A percentile compares a stretch with the other conserved stretches of the same genome.
phyloP scores from a whole-genome alignment of 1,284 basidiomycete genomes.

The Leccinum fuscescens region DNA sequence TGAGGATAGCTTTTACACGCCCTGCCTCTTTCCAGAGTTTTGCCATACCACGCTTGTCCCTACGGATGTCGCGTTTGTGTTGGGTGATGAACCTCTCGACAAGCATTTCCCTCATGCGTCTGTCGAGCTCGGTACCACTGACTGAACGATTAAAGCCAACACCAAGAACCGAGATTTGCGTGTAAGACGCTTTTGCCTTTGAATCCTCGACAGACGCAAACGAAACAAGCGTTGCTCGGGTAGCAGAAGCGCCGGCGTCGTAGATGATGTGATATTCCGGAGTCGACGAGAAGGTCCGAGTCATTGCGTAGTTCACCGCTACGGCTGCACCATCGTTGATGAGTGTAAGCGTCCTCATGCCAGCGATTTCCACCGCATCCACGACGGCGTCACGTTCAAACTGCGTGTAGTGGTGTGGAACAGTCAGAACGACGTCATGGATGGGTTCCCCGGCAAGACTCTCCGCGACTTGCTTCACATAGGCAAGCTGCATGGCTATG shows the following conservation, averaged over 20 bases:
- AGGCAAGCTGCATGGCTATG: constrained; percentile 91
- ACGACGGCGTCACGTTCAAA: constrained; percentile 85
- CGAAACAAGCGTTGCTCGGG: constrained; percentile 83
- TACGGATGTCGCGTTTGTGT: constrained; percentile 60
- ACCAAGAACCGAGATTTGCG: constrained; percentile 74
- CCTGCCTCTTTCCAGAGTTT: constrained; percentile 93
- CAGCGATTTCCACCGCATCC: constrained; percentile 90
- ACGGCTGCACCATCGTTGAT: constrained; percentile 93
- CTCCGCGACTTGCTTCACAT: constrained; percentile 88
- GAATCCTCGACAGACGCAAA: constrained; percentile 61
- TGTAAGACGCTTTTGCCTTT: constrained; percentile 55
- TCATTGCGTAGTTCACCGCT: constrained; percentile 96
- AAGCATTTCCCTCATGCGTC: constrained; percentile 81
- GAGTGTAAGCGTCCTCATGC: constrained; percentile 79
- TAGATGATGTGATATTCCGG: constrained; percentile 91
- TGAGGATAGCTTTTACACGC: constrained; percentile 89
- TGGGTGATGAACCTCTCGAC: constrained; percentile 73
- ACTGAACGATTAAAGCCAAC: constrained; percentile 79
- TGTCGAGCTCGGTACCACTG: constrained; percentile 84
- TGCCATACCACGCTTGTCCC: constrained; percentile 85
- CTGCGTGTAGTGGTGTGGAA: constrained; percentile 86
- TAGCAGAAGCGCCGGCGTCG: constrained; percentile 89
- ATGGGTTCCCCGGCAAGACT: constrained; percentile 73
- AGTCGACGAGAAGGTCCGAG: constrained; percentile 71
- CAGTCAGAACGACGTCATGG: constrained; percentile 79